Conservation (phyloP, 2,329 filamentous ascomycete species). For the Colletotrichum melonis region DNA sequence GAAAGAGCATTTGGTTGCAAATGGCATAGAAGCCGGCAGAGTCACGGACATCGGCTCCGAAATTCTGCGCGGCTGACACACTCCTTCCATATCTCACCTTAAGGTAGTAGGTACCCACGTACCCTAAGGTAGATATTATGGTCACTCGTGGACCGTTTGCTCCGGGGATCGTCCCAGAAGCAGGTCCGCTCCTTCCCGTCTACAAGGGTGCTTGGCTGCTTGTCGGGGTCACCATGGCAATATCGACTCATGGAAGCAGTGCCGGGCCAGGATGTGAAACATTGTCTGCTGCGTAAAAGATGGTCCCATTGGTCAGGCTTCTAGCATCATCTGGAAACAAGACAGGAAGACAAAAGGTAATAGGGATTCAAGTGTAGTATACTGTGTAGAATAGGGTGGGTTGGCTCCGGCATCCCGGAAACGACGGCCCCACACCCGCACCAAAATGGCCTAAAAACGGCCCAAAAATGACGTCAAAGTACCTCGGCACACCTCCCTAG, state of each 20-base stretch:
- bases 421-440: slow-evolving; percentile 10
- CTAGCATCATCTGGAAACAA: slow-evolving; percentile 30
- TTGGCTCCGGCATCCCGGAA: slow-evolving; percentile 6
- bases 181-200: slow-evolving; percentile 15
- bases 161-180: slow-evolving; percentile 7
- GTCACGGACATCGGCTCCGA: slow-evolving; percentile 16
- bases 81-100: no score
- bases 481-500: neutral
- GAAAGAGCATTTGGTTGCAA: neutral
- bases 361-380: no score
- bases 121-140: neutral
- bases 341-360: no score
- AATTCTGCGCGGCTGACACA: slow-evolving; percentile 11
- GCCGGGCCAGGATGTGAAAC: neutral
- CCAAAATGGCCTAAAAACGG: slow-evolving; percentile 4
- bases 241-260: neutral
- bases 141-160: slow-evolving; percentile 25
- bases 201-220: neutral
- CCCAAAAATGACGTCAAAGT: slow-evolving; percentile 29
- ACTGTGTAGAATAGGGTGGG: neutral
- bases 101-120: no score
- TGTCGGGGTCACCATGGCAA: neutral
- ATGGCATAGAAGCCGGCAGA: neutral
- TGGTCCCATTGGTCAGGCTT: neutral
- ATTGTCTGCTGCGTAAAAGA: neutral